Evolutionary conservation across 73 alveolate genomes (phyloP), one percentile per base, ranked within the genome.

Genomic region (Tetrahymena borealis): DNA sequence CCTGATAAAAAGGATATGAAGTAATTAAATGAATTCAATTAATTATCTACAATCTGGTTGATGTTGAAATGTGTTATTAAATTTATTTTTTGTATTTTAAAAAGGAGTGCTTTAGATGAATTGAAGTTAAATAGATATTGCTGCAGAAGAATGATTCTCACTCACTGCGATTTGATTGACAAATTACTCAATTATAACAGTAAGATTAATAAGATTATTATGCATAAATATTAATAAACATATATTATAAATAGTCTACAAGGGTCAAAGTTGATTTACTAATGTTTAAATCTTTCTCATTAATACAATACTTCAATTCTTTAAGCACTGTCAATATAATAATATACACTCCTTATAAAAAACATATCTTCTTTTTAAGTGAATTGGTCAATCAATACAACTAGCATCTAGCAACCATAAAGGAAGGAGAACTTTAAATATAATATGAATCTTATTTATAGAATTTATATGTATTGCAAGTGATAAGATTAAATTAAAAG

Each of bases 91-190:
- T 3, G 9, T 60, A 24, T 41, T 7, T 60, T 15, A 60, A 60
- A 60, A 24, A 93, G 98, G 43, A 97, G 96, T 90, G 99, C 99
- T 13, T 94, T 98, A 38, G 99, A 98, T 93, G 95, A 91, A 77
- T 95, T 98, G n/a, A 97, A 97, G 38, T 94, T 98, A 90, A 96
- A 98, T 94, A 96, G 99, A 93, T 98, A 96, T 94, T 98, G 99
- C 97, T 98, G 99, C 96, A 94, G 99, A 92, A 97, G 99, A 94
- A 98, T 98, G 99, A 94, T 98, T 42, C 97, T 98, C 32, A 97
- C 99, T 77, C 99, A 98, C 94, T 99, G 97, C 38, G 99, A 98
- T 93, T 96, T 98, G 94, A 98, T 98, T 91, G 98, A 95, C 79
- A 98, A 98, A 96, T 98, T 98, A 39, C 97, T 98, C 33, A 96